Evolutionary conservation across 306 rosid genomes (phyloP).

Genomic region (Gillenia trifoliata): DNA sequence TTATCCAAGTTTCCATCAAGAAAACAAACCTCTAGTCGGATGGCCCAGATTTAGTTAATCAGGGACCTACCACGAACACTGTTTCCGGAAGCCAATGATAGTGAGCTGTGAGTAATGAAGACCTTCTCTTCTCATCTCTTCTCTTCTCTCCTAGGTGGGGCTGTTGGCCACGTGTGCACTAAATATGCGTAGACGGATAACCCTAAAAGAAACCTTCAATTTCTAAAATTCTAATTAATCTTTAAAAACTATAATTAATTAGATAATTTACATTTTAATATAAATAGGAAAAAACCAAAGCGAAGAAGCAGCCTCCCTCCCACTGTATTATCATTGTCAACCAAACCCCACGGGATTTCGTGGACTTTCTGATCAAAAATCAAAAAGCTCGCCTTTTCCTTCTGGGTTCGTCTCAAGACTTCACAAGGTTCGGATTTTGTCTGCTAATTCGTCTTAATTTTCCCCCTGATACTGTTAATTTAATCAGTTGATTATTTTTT

Average conservation of each 20-base stretch:
- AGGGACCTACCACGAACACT: neutral
- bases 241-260: neutral
- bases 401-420: slow-evolving; percentile 10
- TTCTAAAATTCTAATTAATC: neutral
- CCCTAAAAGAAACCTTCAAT: neutral
- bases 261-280: neutral
- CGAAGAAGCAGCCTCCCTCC: neutral
- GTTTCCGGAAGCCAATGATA: neutral
- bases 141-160: neutral
- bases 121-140: neutral
- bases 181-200: neutral
- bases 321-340: slow-evolving; percentile 17
- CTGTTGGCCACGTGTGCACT: neutral
- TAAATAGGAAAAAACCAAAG: neutral
- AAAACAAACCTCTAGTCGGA: neutral
- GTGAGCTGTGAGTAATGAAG: neutral
- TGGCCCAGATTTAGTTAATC: neutral
- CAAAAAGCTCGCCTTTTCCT: slow-evolving; percentile 13
- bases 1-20: neutral
- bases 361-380: slow-evolving; percentile 34
- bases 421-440: slow-evolving; percentile 22
- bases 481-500: neutral
- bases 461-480: neutral
- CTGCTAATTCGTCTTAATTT: neutral
- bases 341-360: slow-evolving; percentile 25